phyloP scores from a whole-genome alignment of 768 basidiomycete species.

The Gelatoporia subvermispora region DNA sequence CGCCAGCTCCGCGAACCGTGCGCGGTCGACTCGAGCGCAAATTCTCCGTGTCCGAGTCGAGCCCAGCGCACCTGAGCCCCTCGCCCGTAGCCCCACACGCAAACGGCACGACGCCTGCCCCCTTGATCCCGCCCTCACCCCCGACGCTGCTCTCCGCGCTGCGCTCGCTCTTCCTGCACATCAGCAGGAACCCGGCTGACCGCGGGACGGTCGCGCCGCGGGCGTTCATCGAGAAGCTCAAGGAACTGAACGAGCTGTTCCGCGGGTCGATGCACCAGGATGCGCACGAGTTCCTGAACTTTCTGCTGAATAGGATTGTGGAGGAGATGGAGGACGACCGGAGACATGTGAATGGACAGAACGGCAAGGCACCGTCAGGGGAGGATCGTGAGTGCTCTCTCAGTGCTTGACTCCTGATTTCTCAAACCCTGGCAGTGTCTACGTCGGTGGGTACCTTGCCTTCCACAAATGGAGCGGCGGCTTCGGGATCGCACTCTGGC shows the following conservation, averaged over 20 bases:
- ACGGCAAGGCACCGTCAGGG: constrained; percentile 17
- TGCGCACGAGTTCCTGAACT: constrained; percentile 97
- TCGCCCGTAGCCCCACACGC: constrained; percentile 18
- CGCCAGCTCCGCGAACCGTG: constrained; percentile 27
- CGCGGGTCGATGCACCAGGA: constrained; percentile 93
- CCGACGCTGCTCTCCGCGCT: constrained; percentile 88
- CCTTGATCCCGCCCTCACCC: constrained; percentile 53
- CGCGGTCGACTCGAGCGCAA: constrained; percentile 61
- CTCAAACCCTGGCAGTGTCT: constrained; percentile 39
- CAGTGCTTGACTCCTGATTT: constrained; percentile 1
- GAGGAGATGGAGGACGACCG: constrained; percentile 85
- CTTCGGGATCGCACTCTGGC: constrained; percentile 41
- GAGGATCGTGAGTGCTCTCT: constrained; percentile 59
- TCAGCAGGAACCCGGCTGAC: constrained; percentile 72
- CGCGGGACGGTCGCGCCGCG: constrained; percentile 86
- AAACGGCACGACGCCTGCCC: constrained; percentile 27
- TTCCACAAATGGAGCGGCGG: constrained; percentile 31
- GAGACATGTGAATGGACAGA: constrained; percentile 22
- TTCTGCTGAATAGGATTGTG: constrained; percentile 85
- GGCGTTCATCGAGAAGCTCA: constrained; percentile 90
- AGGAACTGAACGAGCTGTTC: constrained; percentile 88
- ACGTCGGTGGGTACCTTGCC: constrained; percentile 54
- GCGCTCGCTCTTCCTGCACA: constrained; percentile 83
- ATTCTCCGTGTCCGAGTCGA: constrained; percentile 28
- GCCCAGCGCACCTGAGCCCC: constrained; percentile 14